Evolutionary conservation across 1,284 basidiomycete genomes (phyloP), one percentile per base, ranked within the genome.

Genomic region (Tetrapyrgos nigripes): DNA sequence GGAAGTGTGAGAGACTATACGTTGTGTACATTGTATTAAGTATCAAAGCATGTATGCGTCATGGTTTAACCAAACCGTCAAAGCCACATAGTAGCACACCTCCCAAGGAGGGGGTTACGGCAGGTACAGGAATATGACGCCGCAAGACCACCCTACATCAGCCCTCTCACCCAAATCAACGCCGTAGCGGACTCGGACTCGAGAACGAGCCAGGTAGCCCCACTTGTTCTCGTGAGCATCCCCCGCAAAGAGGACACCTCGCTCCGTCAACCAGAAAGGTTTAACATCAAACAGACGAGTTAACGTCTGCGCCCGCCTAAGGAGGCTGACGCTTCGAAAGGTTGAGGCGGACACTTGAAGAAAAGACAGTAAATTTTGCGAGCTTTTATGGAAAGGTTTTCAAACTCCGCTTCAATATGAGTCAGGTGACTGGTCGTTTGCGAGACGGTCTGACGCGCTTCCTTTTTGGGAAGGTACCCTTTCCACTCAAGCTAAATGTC

Each of bases 11-110:
- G n/a, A n/a, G n/a, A n/a, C n/a, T n/a, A n/a, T n/a, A n/a, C n/a
- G n/a, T n/a, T n/a, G n/a, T n/a, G n/a, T n/a, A n/a, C n/a, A n/a
- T n/a, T n/a, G n/a, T n/a, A n/a, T n/a, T n/a, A n/a, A n/a, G n/a
- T n/a, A n/a, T n/a, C n/a, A 40, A n/a, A 40, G 37, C 13, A 40
- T 89, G 88, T 89, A 68, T 79, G 76, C 83, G 77, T 83, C 84
- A 90, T 90, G 88, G 88, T 89, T 88, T 88, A 66, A 84, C 86
- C 84, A 81, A 73, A 84, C 88, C 85, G 85, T 89, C 88, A 89
- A 83, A 60, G 85, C 83, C 81, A 88, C 87, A 82, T 88, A 89
- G 86, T 86, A 80, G 82, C 88, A 79, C 73, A 74, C 52, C 26
- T 46, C 19, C n/a, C 28, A 26, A 35, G 47, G 51, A 59, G 44